Evolutionary conservation across 345 rosid genomes (phyloP).

Genomic region (Draba incana): DNA sequence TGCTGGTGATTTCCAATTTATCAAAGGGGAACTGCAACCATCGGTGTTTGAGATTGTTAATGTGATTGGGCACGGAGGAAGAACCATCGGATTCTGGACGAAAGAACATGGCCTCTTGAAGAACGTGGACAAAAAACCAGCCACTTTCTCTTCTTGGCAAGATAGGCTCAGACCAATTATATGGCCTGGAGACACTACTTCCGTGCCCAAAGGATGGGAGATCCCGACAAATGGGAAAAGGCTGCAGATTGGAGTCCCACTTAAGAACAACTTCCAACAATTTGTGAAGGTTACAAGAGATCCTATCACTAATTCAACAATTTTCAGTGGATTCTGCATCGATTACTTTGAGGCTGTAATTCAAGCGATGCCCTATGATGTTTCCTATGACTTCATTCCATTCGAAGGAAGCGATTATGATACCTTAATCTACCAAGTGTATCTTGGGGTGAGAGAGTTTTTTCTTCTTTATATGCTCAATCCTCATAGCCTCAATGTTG

Average conservation of each 20-base stretch:
- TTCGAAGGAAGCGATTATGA: background rate
- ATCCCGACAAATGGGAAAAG: slow-evolving; percentile 26
- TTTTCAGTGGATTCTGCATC: slow-evolving; percentile 34
- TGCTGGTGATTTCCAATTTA: slow-evolving; percentile 42
- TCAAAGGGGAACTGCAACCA: slow-evolving; percentile 38
- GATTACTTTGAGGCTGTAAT: slow-evolving; percentile 42
- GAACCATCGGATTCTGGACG: slow-evolving; percentile 53
- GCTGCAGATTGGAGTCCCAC: slow-evolving; percentile 41
- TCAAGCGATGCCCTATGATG: slow-evolving; percentile 30
- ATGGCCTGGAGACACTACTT: slow-evolving; percentile 44
- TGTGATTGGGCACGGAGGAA: slow-evolving; percentile 38
- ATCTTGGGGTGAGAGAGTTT: slow-evolving; percentile 36
- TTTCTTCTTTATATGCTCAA: background rate
- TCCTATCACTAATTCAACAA: slow-evolving; percentile 18
- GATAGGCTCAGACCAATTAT: slow-evolving; percentile 22
- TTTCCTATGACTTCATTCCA: slow-evolving; percentile 36
- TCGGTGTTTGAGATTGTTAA: slow-evolving; percentile 50
- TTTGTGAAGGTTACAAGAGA: slow-evolving; percentile 23
- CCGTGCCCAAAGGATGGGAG: slow-evolving; percentile 31
- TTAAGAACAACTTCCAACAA: background rate
- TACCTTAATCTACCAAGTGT: slow-evolving; percentile 37
- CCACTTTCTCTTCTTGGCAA: slow-evolving; percentile 31
- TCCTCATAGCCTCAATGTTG: background rate
- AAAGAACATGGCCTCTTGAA: slow-evolving; percentile 36
- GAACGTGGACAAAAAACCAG: slow-evolving; percentile 9